Evolutionary conservation across 345 rosid genomes (phyloP), one percentile per base, ranked within the genome.

Genomic region (Lepidium sativum): DNA sequence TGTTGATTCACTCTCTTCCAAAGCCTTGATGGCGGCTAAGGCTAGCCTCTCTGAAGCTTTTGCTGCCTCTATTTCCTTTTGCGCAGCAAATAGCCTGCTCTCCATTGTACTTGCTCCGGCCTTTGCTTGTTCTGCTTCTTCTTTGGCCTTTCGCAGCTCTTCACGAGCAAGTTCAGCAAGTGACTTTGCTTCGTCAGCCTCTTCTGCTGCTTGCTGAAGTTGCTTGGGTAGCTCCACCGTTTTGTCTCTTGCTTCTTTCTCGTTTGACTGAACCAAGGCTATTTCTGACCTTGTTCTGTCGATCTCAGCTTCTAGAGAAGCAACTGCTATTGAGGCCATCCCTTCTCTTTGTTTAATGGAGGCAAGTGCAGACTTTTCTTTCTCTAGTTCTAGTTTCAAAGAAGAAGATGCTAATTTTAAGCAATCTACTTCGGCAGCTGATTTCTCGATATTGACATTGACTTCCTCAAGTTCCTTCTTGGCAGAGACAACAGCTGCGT

Each of bases 61-160:
- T 34, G 98, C 86, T 41, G 96, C 98, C 65, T 83, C 95, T 43
- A 83, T 92, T 77, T 89, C 96, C 74, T 89, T 92, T 29, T 77
- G 82, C 27, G 90, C 82, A 2, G 96, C 92, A 23, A 75, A 76
- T 40, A 92, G 76, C 49, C 91, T 83, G 75, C 91, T 85, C 68
- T 84, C 82, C 71, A 83, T 72, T 10, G 92, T 87, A 71, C 75
- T 78, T 42, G 82, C 91, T 54, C 82, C 88, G 45, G 92, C 96
- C 74, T 80, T 89, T 51, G 92, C 95, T 74, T 81, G 91, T 64
- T 85, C 95, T 1, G 81, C 84, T 60, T 83, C 92, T 75, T 87
- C 96, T 79, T 77, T 80, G 20, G 91, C 84, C 72, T 78, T 87
- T 34, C 77, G 77, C 43, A 87, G 80, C 77, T 87, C 96, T 79